These are phyloP conservation scores for Hydnum rufescens DNA, from an alignment of 768 basidiomycete species.

Conservation along the genomic window DNA sequence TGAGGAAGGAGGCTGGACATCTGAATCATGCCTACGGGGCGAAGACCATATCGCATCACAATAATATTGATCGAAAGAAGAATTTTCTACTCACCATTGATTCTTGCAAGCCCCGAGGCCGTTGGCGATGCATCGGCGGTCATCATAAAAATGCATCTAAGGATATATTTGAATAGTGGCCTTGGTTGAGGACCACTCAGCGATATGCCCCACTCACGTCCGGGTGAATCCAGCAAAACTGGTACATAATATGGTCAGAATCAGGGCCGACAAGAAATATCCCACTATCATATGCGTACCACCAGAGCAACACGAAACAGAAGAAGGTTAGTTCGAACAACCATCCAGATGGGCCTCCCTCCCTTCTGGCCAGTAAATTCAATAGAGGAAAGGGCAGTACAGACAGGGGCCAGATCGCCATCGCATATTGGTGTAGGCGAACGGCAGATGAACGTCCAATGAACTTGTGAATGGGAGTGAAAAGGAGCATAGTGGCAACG, in stretches of 20 bases:
- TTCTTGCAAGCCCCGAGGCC: not conserved
- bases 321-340: not conserved
- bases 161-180: too few relatives aligned
- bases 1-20: not conserved
- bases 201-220: not conserved
- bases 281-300: not conserved
- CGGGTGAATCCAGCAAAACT: not conserved
- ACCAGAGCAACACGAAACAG: not conserved
- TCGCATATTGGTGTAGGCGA: not conserved
- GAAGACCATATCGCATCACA: not conserved
- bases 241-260: not conserved
- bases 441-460: too few relatives aligned
- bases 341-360: not conserved
- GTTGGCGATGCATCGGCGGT: not conserved
- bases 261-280: not conserved
- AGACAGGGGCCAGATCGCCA: not conserved
- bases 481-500: not conserved
- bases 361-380: not conserved
- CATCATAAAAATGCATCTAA: not conserved
- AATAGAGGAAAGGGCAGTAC: not conserved
- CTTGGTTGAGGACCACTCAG: not conserved
- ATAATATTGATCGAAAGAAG: not conserved
- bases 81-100: constrained; percentile 1
- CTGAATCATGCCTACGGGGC: not conserved
- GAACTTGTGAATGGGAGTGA: not conserved